Percentiles rank a stretch among this genome's conserved stretches.
phyloP scores from a whole-genome alignment of 352 stramenopile genomes.

The Blastocystis sp. region DNA sequence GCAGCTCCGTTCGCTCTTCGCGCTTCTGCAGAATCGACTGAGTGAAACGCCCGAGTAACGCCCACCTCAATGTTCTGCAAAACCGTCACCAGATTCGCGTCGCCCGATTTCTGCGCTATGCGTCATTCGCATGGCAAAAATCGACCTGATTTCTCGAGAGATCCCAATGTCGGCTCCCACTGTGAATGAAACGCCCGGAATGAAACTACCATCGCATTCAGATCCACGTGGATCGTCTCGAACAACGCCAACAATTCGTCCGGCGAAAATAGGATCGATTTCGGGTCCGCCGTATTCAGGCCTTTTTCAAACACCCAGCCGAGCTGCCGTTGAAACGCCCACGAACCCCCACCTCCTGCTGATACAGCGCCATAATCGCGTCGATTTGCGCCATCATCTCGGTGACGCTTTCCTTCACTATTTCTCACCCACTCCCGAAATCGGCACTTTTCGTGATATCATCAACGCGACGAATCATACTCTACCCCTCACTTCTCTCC shows the following conservation, averaged over 20 bases:
- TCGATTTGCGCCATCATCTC: not conserved
- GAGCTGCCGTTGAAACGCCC: not conserved
- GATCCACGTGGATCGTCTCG: not conserved
- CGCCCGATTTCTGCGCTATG: not conserved
- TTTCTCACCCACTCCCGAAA: not conserved
- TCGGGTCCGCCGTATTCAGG: not conserved
- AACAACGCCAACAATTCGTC: not conserved
- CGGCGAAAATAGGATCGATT: not conserved
- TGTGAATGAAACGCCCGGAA: not conserved
- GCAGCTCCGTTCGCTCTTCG: not conserved
- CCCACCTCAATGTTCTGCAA: not conserved
- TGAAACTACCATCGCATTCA: not conserved
- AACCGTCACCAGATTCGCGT: not conserved
- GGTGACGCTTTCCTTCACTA: not conserved
- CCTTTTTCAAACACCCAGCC: not conserved
- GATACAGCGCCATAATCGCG: not conserved
- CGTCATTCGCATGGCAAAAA: not conserved
- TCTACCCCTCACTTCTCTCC: not conserved
- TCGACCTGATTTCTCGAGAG: not conserved
- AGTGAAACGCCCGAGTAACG: not conserved
- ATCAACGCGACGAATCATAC: not conserved
- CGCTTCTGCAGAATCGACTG: not conserved
- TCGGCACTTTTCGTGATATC: not conserved
- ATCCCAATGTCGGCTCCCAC: not conserved
- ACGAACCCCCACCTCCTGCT: not conserved